Base-by-base conservation (phyloP, 306 rosid species). In the Morella rubra region DNA sequence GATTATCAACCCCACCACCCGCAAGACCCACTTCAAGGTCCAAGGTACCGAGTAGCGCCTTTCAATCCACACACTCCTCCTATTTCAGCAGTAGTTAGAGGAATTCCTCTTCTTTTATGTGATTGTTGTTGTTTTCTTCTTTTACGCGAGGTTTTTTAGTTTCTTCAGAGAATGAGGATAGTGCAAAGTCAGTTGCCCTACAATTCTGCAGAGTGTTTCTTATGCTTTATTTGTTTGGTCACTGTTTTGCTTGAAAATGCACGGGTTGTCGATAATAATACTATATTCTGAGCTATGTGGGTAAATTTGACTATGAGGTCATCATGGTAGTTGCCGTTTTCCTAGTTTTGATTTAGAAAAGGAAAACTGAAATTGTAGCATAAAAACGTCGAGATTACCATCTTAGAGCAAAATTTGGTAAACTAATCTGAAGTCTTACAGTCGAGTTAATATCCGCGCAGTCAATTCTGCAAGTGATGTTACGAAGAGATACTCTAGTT, bases 1-100 rank as follows among this genome's bases (percentile, higher is more conserved):
- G 40, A 95, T 95, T 74, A 84, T 95, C 84, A 92, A 95, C 72
- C 98, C 98, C 13, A 90, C 97, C 19, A 87, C 96, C 1, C 83
- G 97, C 77, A 88, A 90, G 79, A 87, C 93, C 73, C 96, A 95
- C 52, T 95, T 92, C 92, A 92, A 86, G 84, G 98, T 95, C 85
- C 98, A 95, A 89, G 97, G 98, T 94, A 77, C 75, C 58, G 42
- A 1, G 12, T 15, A 52, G 18, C 20, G 19, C 32, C 64, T 2
- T 49, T 69, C 40, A 0, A 52, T 16, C 22, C 20, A 5, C 58
- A 22, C 6, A 12, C 16, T 7, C 16, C 22, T 58, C 40, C 16
- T 10, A 10, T 58, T 58, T 54, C 60, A 7, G 10, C 59, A 16
- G 6, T 2, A 54, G 7, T n/a, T n/a, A 8, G 22, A n/a, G 60